Percentiles rank a stretch among this genome's conserved stretches.
phyloP scores from a whole-genome alignment of 1,284 basidiomycete genomes.

The Salmacisia buchloeana region DNA sequence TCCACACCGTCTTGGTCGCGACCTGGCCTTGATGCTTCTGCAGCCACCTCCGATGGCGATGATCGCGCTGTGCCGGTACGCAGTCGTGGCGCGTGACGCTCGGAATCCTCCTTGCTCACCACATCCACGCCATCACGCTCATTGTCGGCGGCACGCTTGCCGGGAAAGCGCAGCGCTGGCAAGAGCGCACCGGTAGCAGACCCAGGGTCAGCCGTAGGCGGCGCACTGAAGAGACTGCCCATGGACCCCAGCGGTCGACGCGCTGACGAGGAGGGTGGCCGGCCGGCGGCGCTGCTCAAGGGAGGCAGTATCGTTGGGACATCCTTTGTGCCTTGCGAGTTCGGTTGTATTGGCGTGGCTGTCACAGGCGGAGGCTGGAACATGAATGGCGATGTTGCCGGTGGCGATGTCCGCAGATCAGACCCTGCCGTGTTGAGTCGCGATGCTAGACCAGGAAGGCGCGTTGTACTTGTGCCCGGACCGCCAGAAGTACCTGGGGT shows the following conservation, averaged over 20 bases:
- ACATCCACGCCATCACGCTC: neutral
- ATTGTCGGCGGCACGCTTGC: neutral
- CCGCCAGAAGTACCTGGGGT: neutral
- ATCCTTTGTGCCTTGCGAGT: neutral
- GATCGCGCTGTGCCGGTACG: no score
- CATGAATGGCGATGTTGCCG: slow-evolving; percentile 34
- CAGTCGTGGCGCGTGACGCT: neutral
- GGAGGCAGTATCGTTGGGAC: neutral
- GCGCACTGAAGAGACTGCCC: slow-evolving; percentile 6
- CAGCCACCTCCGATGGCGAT: neutral
- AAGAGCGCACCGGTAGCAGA: neutral
- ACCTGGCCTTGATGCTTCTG: neutral
- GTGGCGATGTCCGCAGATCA: slow-evolving; percentile 26
- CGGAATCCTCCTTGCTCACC: neutral
- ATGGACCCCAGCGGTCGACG: neutral
- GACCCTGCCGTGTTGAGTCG: slow-evolving; percentile 26
- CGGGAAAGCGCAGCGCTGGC: neutral
- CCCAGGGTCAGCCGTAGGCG: neutral
- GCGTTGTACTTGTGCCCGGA: slow-evolving; percentile 13
- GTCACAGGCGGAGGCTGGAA: slow-evolving; percentile 33
- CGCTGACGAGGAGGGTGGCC: neutral
- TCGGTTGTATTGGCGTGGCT: no score
- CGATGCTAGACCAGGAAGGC: slow-evolving; percentile 12
- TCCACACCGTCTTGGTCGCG: neutral
- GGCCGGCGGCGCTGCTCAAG: neutral